phyloP scores from a whole-genome alignment of 305 asterid species.

The Fraxinus angustifolia region DNA sequence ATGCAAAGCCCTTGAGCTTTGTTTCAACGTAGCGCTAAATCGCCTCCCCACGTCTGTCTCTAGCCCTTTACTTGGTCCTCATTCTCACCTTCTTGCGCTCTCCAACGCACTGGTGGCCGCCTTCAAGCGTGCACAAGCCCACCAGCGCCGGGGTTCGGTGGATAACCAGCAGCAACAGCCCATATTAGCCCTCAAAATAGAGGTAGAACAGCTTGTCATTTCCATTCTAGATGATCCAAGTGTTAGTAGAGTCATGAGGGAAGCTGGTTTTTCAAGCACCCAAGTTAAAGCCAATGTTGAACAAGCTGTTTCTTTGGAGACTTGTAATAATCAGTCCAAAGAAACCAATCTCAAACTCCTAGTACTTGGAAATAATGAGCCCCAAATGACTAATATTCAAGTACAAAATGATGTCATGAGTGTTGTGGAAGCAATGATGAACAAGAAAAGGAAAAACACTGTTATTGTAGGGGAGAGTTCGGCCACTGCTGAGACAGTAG shows the following conservation, averaged over 20 bases:
- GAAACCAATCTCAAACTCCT: constrained; percentile 33
- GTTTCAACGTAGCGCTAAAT: constrained; percentile 90
- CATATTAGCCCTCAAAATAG: constrained; percentile 69
- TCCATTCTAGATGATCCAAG: constrained; percentile 94
- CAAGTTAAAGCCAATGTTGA: constrained; percentile 82
- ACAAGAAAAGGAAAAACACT: constrained; percentile 49
- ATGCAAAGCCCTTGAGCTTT: constrained; percentile 87
- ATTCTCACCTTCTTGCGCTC: constrained; percentile 64
- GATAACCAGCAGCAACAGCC: constrained; percentile 79
- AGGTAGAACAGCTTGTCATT: constrained; percentile 67
- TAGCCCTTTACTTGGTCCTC: constrained; percentile 52
- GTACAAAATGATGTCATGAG: constrained; percentile 41
- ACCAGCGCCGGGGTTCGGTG: constrained; percentile 81
- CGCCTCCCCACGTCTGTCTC: constrained; percentile 81
- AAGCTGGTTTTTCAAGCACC: constrained; percentile 86
- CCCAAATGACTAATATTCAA: constrained; percentile 24
- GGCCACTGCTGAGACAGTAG: constrained; percentile 49
- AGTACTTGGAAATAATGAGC: constrained; percentile 30
- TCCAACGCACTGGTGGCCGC: constrained; percentile 93
- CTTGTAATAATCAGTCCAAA: constrained; percentile 23
- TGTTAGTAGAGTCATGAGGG: constrained; percentile 93
- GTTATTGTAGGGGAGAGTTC: constrained; percentile 52
- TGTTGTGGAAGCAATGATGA: constrained; percentile 62
- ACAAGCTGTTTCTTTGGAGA: constrained; percentile 42
- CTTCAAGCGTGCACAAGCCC: constrained; percentile 92